Conservation (phyloP, 2,329 filamentous ascomycete genomes). For the Colletotrichum noveboracense region DNA sequence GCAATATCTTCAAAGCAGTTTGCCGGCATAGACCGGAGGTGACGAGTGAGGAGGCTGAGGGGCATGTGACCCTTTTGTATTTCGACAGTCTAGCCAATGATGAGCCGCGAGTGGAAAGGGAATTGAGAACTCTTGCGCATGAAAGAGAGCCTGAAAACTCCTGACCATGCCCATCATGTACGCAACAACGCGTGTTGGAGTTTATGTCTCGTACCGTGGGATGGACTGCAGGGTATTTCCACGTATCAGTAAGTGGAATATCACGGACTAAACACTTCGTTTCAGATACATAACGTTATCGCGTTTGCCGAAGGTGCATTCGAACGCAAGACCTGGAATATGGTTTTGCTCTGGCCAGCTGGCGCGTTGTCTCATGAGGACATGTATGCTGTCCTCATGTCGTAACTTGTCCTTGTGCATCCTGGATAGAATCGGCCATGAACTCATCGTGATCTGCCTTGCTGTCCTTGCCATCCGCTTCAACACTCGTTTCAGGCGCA, state of each 20-base stretch:
- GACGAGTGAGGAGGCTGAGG: neutral
- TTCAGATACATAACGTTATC: neutral
- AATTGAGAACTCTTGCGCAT: neutral
- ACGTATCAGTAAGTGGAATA: neutral
- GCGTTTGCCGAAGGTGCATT: neutral
- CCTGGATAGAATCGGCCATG: neutral
- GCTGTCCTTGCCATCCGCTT: constrained; percentile 12
- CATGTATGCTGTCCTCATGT: neutral
- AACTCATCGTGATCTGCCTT: constrained; percentile 9
- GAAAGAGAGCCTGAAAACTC: neutral
- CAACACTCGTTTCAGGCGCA: constrained; percentile 35
- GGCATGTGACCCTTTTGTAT: neutral
- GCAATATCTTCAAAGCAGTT: constrained; percentile 36
- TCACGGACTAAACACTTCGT: neutral
- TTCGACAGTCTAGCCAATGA: neutral
- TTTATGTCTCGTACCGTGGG: neutral
- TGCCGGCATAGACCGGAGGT: neutral
- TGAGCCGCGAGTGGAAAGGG: neutral
- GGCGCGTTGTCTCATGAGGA: neutral
- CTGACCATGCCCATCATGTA: neutral
- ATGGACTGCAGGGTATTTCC: neutral
- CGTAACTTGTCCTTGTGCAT: neutral
- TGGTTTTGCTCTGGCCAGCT: neutral
- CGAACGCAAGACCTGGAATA: neutral
- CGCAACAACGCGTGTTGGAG: neutral